phyloP scores from a whole-genome alignment of 129 eudicot genomes.

The Saposhnikovia divaricata region DNA sequence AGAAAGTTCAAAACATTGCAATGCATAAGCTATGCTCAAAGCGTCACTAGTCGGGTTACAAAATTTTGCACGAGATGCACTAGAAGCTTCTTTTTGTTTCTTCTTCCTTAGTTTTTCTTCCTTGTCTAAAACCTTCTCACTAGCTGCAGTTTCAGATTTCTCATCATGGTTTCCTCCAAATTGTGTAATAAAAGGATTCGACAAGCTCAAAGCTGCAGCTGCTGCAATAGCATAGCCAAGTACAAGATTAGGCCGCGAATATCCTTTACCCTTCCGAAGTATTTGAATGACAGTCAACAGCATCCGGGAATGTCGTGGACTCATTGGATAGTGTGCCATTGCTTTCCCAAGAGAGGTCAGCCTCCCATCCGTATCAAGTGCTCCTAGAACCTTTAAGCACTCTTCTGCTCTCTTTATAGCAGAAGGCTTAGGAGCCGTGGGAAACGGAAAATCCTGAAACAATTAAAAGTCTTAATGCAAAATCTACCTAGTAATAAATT shows the following conservation, averaged over 20 bases:
- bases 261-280: slow-evolving; percentile 31
- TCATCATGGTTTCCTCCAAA: slow-evolving; percentile 43
- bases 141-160: not conserved
- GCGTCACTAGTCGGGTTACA: slow-evolving; percentile 74
- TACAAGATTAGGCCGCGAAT: slow-evolving; percentile 43
- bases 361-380: slow-evolving; percentile 55
- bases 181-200: slow-evolving; percentile 67
- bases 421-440: slow-evolving; percentile 64
- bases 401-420: slow-evolving; percentile 63
- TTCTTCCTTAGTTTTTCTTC: slow-evolving; percentile 45
- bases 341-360: slow-evolving; percentile 74
- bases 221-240: slow-evolving; percentile 83
- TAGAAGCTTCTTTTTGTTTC: slow-evolving; percentile 50
- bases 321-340: slow-evolving; percentile 90
- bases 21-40: slow-evolving; percentile 61
- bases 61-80: slow-evolving; percentile 44
- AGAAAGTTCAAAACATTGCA: slow-evolving; percentile 74
- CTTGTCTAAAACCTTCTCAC: slow-evolving; percentile 19
- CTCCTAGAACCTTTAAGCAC: slow-evolving; percentile 77
- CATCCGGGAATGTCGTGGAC: slow-evolving; percentile 97
- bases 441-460: slow-evolving; percentile 84
- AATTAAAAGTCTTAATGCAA: not conserved
- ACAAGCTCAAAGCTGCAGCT: slow-evolving; percentile 87
- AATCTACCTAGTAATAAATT: not conserved
- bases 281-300: slow-evolving; percentile 79